A percentile compares a stretch with the other conserved stretches of the same genome.
Evolutionary conservation across 139 green algal genomes (phyloP).

Genomic region (Pycnococcus provasolii): DNA sequence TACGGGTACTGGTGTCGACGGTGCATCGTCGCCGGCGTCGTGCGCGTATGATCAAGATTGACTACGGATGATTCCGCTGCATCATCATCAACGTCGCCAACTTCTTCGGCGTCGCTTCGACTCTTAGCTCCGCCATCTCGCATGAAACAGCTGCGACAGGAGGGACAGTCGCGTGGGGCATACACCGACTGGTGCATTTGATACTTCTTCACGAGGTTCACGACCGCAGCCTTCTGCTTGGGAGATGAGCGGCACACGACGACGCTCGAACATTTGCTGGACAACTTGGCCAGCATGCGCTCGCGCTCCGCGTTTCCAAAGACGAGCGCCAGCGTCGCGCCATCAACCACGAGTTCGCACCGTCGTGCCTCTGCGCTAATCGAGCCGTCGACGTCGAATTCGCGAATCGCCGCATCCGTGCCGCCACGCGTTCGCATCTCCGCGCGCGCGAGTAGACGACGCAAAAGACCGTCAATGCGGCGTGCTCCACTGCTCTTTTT

Average conservation of each 20-base stretch:
- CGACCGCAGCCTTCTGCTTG: slow-evolving; percentile 57
- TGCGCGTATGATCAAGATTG: neutral
- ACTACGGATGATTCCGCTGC: neutral
- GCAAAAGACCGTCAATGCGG: no score
- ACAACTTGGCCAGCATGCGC: neutral
- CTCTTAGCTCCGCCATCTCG: neutral
- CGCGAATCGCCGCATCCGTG: no score
- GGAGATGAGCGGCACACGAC: slow-evolving; percentile 64
- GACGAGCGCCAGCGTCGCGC: slow-evolving; percentile 3
- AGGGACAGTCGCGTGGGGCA: slow-evolving; percentile 31
- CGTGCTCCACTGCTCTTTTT: no score
- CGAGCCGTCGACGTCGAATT: no score
- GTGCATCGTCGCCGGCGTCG: neutral
- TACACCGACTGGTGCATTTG: slow-evolving; percentile 22
- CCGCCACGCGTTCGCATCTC: no score
- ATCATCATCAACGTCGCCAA: no score
- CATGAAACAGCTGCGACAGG: neutral
- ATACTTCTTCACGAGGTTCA: slow-evolving; percentile 1
- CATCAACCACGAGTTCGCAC: slow-evolving; percentile 38
- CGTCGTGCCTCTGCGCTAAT: no score
- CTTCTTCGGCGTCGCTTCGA: no score
- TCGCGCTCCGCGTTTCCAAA: slow-evolving; percentile 5
- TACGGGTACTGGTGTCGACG: neutral
- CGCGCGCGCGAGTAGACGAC: no score
- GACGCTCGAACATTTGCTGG: slow-evolving; percentile 42